Base-by-base conservation (phyloP, 371 early-diverging fungal species). In the Quaeritorhiza haematococci region DNA sequence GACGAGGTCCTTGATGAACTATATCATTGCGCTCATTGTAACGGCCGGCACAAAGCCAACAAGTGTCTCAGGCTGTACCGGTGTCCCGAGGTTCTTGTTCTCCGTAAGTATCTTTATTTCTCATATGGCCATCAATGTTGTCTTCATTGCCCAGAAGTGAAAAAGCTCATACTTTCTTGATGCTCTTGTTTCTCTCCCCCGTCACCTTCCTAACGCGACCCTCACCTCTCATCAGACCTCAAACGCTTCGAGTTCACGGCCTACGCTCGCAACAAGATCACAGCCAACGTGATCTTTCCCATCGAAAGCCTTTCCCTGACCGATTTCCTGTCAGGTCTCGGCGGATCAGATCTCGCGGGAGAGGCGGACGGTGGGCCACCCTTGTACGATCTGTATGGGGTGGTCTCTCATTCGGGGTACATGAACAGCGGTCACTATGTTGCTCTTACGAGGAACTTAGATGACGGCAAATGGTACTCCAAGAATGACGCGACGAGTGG, bases 341-440 rank as follows among this genome's bases (percentile, higher is more conserved):
- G n/a, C n/a, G n/a, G n/a, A n/a, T n/a, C n/a, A n/a, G n/a, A n/a
- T n/a, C n/a, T n/a, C n/a, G n/a, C n/a, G n/a, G n/a, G n/a, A n/a
- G n/a, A n/a, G n/a, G n/a, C n/a, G n/a, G n/a, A n/a, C n/a, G n/a
- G n/a, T n/a, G n/a, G n/a, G n/a, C n/a, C n/a, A n/a, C n/a, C n/a
- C n/a, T n/a, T 58, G 38, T 96, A 93, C 68, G 87, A 92, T 59
- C 68, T 96, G 30, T 91, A 91, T 69, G 93, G 85, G 26, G 87
- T 94, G n/a, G 90, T 91, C 59, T 93, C 92, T 62, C 97, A 96
- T 65, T 87, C 81, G 64, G 97, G 97, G 6, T 81, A 87, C 0
- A 66, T 93, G 34, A 87, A 84, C 38, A 90, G 93, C 41, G 97
- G 97, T 0, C 97, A 96, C 61, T 96, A 93, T 67, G 90, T 91